Conservation (phyloP, 805 yeast species). For the Debaryomyces tyrocola region DNA sequence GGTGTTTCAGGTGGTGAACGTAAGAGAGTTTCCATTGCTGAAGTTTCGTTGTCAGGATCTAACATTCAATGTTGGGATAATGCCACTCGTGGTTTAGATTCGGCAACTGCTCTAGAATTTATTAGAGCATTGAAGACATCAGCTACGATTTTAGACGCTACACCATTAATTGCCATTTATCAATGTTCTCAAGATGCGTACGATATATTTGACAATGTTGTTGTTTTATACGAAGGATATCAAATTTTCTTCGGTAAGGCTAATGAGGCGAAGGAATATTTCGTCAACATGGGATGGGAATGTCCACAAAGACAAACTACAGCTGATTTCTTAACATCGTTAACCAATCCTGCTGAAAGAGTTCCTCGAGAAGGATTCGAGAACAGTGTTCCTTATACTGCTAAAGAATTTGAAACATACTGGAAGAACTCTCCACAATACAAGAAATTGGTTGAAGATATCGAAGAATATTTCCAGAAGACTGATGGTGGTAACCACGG, state of each 20-base stretch:
- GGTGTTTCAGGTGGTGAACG: slow-evolving; percentile 88
- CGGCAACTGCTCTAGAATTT: slow-evolving; percentile 80
- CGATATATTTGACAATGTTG: slow-evolving; percentile 48
- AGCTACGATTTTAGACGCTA: slow-evolving; percentile 51
- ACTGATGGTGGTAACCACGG: slow-evolving; percentile 37
- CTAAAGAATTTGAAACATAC: slow-evolving; percentile 57
- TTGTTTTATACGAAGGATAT: slow-evolving; percentile 47
- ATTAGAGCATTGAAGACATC: slow-evolving; percentile 63
- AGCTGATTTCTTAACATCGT: slow-evolving; percentile 65
- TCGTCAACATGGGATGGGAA: slow-evolving; percentile 59
- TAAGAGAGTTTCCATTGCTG: slow-evolving; percentile 81
- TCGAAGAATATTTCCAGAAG: slow-evolving; percentile 37
- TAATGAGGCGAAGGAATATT: slow-evolving; percentile 46
- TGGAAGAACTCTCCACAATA: slow-evolving; percentile 62
- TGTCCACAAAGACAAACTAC: slow-evolving; percentile 67
- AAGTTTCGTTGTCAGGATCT: slow-evolving; percentile 66
- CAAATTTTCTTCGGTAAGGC: slow-evolving; percentile 49
- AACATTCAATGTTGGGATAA: slow-evolving; percentile 62
- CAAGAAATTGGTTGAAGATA: slow-evolving; percentile 37
- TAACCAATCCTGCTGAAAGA: slow-evolving; percentile 67
- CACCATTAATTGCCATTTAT: slow-evolving; percentile 61
- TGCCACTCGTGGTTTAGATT: slow-evolving; percentile 82
- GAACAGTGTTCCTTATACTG: slow-evolving; percentile 51
- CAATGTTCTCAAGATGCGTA: slow-evolving; percentile 52
- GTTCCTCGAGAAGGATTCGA: slow-evolving; percentile 48